Evolutionary conservation across 176 grass and related monocot genomes (phyloP).

Genomic region (Phragmites australis): DNA sequence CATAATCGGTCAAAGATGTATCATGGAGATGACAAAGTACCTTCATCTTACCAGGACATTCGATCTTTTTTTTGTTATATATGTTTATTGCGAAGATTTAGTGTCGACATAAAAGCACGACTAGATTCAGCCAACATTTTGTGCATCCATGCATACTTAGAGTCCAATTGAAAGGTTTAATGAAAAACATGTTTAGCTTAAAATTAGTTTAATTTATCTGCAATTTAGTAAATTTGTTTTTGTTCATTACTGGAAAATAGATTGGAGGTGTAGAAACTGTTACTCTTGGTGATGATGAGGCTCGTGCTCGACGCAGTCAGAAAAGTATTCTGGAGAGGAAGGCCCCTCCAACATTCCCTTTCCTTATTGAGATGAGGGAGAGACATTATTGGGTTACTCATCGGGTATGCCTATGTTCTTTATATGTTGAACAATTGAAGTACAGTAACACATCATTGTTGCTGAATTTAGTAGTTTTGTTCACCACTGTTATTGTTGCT

Average conservation of each 20-base stretch:
- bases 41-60: not conserved
- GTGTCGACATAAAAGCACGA: not conserved
- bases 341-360: constrained; percentile 88
- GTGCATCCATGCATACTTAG: not conserved
- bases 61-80: not conserved
- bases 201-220: not conserved
- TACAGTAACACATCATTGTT: not conserved
- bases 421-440: constrained; percentile 8
- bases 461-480: not conserved
- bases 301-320: constrained; percentile 82
- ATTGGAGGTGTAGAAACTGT: constrained; percentile 95
- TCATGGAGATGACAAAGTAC: not conserved
- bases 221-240: constrained; percentile 12
- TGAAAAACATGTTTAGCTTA: constrained; percentile 8
- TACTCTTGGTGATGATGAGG: constrained; percentile 91
- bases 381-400: constrained; percentile 87
- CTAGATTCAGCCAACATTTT: not conserved
- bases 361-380: constrained; percentile 98
- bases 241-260: constrained; percentile 47
- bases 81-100: not conserved
- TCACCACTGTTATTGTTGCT: constrained; percentile 16
- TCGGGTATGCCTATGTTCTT: constrained; percentile 55
- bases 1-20: constrained; percentile 1
- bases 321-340: constrained; percentile 95
- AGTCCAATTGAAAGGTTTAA: constrained; percentile 14